phyloP scores from a whole-genome alignment of 2,329 filamentous ascomycete genomes.

The Beauveria sp. region DNA sequence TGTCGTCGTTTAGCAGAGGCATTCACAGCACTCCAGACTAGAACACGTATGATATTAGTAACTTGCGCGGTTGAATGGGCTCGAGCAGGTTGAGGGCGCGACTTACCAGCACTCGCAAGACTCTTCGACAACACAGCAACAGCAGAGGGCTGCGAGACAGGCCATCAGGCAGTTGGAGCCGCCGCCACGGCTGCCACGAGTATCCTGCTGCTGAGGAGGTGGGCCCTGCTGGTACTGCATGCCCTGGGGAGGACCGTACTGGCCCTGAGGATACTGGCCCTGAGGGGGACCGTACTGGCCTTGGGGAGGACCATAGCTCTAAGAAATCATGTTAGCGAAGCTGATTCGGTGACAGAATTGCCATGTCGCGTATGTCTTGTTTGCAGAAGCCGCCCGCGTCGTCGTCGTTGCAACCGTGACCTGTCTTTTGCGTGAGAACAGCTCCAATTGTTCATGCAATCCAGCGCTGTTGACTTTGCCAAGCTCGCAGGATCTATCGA shows the following conservation, averaged over 20 bases:
- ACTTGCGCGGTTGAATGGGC: conserved; percentile 9
- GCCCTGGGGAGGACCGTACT: conserved; percentile 31
- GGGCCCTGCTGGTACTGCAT: conserved; percentile 37
- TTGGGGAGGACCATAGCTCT: conserved; percentile 25
- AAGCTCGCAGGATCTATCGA: background rate
- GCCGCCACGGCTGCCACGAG: conserved; percentile 24
- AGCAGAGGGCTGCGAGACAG: conserved; percentile 42
- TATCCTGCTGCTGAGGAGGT: conserved; percentile 20
- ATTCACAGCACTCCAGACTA: conserved; percentile 36
- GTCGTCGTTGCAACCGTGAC: background rate
- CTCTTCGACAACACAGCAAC: conserved; percentile 43
- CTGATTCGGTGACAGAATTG: background rate
- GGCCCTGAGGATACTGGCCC: conserved; percentile 27
- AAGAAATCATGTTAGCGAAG: background rate
- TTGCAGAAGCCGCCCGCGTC: too few species aligned
- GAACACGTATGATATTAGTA: background rate
- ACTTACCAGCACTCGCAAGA: conserved; percentile 43
- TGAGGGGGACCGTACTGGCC: conserved; percentile 17
- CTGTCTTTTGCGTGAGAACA: background rate
- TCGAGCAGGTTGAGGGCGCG: background rate
- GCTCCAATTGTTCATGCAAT: background rate
- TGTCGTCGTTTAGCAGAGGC: conserved; percentile 23
- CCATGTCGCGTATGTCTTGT: background rate
- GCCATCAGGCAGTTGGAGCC: conserved; percentile 37
- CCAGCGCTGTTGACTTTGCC: background rate